phyloP scores from a whole-genome alignment of 169 alveolate species.

The Eimeria acervulina region DNA sequence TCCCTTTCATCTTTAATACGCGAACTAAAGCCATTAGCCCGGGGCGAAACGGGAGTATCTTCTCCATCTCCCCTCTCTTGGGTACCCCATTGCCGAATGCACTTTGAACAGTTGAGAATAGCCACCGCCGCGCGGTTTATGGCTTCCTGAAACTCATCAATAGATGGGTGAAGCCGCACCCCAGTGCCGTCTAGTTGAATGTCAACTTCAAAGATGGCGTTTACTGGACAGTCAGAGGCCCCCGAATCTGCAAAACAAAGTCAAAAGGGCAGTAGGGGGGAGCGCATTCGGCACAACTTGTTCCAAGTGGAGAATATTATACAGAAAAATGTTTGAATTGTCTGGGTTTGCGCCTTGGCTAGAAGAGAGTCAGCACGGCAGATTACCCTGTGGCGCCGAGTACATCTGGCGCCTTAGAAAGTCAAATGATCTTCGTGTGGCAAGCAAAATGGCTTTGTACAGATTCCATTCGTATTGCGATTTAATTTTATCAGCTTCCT shows the following conservation, averaged over 20 bases:
- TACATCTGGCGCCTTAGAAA: conserved; percentile 67
- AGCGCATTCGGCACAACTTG: neutral
- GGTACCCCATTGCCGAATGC: conserved; percentile 93
- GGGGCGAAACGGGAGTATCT: neutral
- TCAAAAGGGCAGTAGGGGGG: neutral
- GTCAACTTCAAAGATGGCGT: conserved; percentile 95
- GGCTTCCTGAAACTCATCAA: conserved; percentile 95
- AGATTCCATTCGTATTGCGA: conserved; percentile 97
- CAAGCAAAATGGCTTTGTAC: conserved; percentile 96
- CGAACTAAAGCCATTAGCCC: conserved; percentile 92
- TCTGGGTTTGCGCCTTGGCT: neutral
- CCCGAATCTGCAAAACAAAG: conserved; percentile 84
- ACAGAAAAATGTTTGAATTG: neutral
- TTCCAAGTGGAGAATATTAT: neutral
- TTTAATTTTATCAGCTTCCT: conserved; percentile 94
- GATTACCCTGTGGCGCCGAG: conserved; percentile 48
- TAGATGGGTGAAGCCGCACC: conserved; percentile 94
- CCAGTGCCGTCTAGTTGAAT: conserved; percentile 92
- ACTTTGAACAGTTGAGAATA: conserved; percentile 94
- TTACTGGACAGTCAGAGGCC: conserved; percentile 87
- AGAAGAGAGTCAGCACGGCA: neutral
- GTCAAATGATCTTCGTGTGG: conserved; percentile 88
- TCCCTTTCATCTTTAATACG: conserved; percentile 96
- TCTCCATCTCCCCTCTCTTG: neutral
- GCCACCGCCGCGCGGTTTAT: conserved; percentile 96